Conservation (phyloP, 2,329 filamentous ascomycete species). For the Aspergillus candidus region DNA sequence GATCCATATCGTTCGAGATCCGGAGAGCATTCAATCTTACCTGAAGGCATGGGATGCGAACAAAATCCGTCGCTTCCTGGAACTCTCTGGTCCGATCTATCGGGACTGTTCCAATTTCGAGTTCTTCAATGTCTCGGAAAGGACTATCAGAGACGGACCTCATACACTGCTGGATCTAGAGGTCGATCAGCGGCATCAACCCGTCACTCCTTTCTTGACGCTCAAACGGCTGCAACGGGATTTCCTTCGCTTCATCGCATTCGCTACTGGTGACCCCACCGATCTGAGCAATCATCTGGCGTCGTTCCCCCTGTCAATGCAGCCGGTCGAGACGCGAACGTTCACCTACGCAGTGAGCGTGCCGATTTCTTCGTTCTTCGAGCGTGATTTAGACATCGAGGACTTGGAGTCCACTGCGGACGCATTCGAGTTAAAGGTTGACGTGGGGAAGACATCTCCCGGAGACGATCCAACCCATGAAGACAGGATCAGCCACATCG, state of each 20-base stretch:
- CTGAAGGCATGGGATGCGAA: conserved; percentile 52
- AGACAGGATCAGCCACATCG: conserved; percentile 50
- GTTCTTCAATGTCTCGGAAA: conserved; percentile 68
- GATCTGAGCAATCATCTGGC: conserved; percentile 29
- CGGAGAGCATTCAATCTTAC: conserved; percentile 58
- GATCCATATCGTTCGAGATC: conserved; percentile 62
- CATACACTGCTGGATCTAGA: conserved; percentile 23
- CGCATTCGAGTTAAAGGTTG: conserved; percentile 58
- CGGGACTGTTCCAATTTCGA: conserved; percentile 66
- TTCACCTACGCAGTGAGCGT: conserved; percentile 65
- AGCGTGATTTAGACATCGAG: conserved; percentile 54
- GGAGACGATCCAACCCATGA: conserved; percentile 33
- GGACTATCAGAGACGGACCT: conserved; percentile 22
- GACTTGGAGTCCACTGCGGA: conserved; percentile 61
- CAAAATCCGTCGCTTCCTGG: conserved; percentile 54
- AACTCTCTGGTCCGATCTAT: conserved; percentile 48
- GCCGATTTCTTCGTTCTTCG: conserved; percentile 52
- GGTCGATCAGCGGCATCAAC: conserved; percentile 34
- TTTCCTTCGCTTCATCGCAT: conserved; percentile 62
- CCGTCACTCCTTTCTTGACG: conserved; percentile 55
- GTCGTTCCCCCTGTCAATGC: conserved; percentile 57
- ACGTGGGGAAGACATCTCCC: conserved; percentile 24
- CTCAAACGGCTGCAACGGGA: conserved; percentile 63
- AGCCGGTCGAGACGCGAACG: conserved; percentile 54
- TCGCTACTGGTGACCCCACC: conserved; percentile 44